Evolutionary conservation across 78 protist species (phyloP).

Genomic region (Cavenderia fasciculata): DNA sequence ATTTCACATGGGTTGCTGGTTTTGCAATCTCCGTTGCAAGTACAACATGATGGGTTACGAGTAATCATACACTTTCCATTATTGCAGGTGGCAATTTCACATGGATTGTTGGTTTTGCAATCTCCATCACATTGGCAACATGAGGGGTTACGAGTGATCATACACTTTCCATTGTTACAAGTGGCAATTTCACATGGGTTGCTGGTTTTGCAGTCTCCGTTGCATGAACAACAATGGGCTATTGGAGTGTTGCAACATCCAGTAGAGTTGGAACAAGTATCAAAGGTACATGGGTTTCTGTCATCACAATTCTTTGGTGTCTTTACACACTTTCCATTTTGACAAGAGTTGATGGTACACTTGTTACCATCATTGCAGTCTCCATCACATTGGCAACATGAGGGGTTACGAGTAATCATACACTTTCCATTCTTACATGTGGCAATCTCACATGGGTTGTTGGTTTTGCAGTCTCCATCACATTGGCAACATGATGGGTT

Average conservation of each 20-base stretch:
- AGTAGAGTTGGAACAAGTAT: conserved; percentile 15
- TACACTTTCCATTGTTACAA: too few species aligned
- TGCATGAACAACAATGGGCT: background rate
- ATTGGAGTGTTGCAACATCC: conserved; percentile 18
- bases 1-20: too few species aligned
- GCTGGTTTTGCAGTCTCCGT: background rate
- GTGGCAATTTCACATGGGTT: background rate
- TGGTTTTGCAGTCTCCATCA: background rate
- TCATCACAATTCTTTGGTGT: conserved; percentile 52
- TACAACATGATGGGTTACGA: background rate
- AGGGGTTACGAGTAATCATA: background rate
- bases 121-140: conserved; percentile 26
- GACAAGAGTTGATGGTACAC: conserved; percentile 3
- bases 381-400: background rate
- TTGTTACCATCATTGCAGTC: conserved; percentile 21
- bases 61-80: too few species aligned
- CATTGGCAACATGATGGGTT: too few species aligned
- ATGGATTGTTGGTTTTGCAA: too few species aligned
- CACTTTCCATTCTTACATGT: background rate
- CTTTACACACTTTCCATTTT: conserved; percentile 5
- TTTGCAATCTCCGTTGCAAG: background rate
- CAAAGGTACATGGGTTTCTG: conserved; percentile 44
- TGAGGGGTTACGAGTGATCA: too few species aligned
- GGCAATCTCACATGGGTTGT: background rate
- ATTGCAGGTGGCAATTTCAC: background rate